Percentiles rank a stretch among this genome's conserved stretches.
Conservation (phyloP, 1,284 basidiomycete genomes). For the Takashimella koratensis region DNA sequence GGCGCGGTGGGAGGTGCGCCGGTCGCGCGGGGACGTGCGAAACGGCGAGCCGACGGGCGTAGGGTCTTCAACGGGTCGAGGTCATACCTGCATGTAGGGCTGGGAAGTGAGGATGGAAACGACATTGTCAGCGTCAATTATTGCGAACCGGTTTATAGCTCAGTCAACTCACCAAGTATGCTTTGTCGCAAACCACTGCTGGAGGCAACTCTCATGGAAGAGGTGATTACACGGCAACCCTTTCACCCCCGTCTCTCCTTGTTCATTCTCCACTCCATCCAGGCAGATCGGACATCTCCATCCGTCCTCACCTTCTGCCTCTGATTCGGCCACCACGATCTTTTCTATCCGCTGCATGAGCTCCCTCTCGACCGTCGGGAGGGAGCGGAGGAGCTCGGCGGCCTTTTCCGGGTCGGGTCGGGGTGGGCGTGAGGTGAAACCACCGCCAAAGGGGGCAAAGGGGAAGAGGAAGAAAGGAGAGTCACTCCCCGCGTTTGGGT, state of each 20-base stretch:
- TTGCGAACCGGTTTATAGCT: no score
- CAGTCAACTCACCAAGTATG: constrained; percentile 46
- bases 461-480: background rate
- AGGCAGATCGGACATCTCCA: constrained; percentile 46
- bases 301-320: constrained; percentile 24
- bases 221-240: constrained; percentile 48
- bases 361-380: constrained; percentile 28
- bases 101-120: constrained; percentile 9
- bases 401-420: constrained; percentile 38
- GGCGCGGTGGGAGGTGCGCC: constrained; percentile 7
- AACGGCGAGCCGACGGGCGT: background rate
- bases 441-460: background rate
- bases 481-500: no score
- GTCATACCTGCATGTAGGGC: constrained; percentile 47
- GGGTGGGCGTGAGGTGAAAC: background rate
- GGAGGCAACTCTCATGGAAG: constrained; percentile 42
- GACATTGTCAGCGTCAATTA: constrained; percentile 7
- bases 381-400: constrained; percentile 37
- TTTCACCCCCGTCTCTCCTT: constrained; percentile 34
- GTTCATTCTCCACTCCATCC: constrained; percentile 25
- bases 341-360: constrained; percentile 35
- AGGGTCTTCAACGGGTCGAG: constrained; percentile 46
- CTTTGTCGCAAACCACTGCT: constrained; percentile 44
- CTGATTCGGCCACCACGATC: constrained; percentile 36
- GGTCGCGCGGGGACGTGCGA: background rate